These are phyloP conservation scores for Nicotiana obtusifolia DNA, from an alignment of 257 asterid genomes.

Conservation along the genomic window DNA sequence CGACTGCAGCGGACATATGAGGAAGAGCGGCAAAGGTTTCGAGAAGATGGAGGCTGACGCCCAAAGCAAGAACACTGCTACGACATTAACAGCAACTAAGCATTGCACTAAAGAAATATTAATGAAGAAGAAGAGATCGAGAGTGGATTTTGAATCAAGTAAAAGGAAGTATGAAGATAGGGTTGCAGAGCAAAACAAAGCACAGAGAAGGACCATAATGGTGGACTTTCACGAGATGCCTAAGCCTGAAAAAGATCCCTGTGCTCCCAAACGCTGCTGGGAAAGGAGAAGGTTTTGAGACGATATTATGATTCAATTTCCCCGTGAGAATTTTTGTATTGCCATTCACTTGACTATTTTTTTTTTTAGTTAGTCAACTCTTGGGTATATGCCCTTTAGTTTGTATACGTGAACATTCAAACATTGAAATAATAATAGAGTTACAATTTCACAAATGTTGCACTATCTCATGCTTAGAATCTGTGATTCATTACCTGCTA, in stretches of 20 bases:
- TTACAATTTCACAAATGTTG: neutral
- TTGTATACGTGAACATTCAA: neutral
- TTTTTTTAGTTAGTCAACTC: neutral
- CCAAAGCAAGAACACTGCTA: neutral
- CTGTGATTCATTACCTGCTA: neutral
- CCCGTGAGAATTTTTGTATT: too few species aligned
- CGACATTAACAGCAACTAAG: too few species aligned
- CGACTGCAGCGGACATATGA: neutral
- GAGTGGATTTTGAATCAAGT: neutral
- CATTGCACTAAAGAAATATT: neutral
- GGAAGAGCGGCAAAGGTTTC: neutral
- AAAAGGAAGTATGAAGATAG: neutral
- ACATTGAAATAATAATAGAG: neutral
- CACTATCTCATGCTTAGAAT: neutral
- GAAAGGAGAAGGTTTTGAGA: neutral
- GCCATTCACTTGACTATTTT: neutral
- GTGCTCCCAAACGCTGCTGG: neutral
- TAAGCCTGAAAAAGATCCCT: neutral
- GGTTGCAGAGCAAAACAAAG: neutral
- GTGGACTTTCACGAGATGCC: neutral
- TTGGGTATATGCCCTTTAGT: neutral
- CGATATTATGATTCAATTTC: too few species aligned
- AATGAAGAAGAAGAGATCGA: neutral
- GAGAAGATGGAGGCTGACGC: neutral
- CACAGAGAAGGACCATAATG: neutral